Evolutionary conservation across 1,284 basidiomycete species (phyloP), one percentile per base, ranked within the genome.

Genomic region (Omphalotus olearius): DNA sequence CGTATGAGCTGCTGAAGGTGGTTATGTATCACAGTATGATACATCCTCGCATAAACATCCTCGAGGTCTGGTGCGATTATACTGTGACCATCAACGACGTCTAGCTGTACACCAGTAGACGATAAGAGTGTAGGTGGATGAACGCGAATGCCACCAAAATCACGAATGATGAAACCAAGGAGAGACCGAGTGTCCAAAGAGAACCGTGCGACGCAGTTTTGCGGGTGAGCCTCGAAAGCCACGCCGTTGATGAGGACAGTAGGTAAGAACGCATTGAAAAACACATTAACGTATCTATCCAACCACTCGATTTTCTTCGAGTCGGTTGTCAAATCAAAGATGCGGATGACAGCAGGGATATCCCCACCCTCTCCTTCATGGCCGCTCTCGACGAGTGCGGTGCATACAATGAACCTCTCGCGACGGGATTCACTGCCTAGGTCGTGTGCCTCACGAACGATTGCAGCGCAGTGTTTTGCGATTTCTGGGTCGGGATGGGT

Each of bases 221-320:
- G 78, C 1, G 75, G 75, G 56, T 80, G 78, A 46, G 71, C 75
- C 59, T 80, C 77, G 57, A 79, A 79, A 3, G 73, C 76, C 5
- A 80, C 76, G 6, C 78, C 77, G 52, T 79, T 76, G 47, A 70
- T 57, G 4, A 80, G 59, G 52, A 79, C 68, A 0, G 76, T 66
- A 3, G 78, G 77, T 20, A 80, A 64, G 58, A 80, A 79, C 2
- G 78, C 77, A 17, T 67, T 63, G 55, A 79, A 72, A 52, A 77
- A 73, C 23, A 78, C 41, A 18, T 69, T 66, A n/a, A 45, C 67
- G 18, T 60, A 77, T 75, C 68, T 71, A 53, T 73, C 69, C 2
- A 79, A 64, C 76, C 76, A 79, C 18, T 63, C 59, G 3, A 73
- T 42, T 6, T 71, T 66, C 56, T 76, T 76, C 43, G 70, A 71